Evolutionary conservation across 2,329 filamentous ascomycete species (phyloP).

Genomic region (Neoscytalidium dimidiatum): DNA sequence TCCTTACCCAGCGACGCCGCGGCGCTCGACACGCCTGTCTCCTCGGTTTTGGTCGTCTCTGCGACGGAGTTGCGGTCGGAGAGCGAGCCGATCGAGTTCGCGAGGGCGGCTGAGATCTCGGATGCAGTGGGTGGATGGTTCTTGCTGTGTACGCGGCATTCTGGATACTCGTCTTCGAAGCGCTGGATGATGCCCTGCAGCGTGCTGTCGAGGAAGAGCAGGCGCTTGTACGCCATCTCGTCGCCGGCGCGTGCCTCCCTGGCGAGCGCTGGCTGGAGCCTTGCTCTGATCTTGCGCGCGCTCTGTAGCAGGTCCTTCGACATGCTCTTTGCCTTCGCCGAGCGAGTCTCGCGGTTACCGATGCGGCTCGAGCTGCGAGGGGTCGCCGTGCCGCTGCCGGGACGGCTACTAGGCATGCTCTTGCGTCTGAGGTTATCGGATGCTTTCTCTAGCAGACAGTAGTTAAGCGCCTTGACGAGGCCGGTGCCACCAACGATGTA

Average conservation of each 20-base stretch:
- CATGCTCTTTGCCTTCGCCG: conserved; percentile 82
- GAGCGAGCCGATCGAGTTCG: conserved; percentile 33
- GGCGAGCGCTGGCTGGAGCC: conserved; percentile 80
- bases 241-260: conserved; percentile 72
- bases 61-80: conserved; percentile 32
- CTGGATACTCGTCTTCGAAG: conserved; percentile 95
- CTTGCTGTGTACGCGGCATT: conserved; percentile 63
- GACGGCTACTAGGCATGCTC: conserved; percentile 26
- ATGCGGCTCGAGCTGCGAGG: conserved; percentile 43
- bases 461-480: conserved; percentile 89
- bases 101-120: conserved; percentile 29
- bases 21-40: conserved; percentile 12
- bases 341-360: conserved; percentile 28
- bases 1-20: no score
- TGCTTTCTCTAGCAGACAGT: conserved; percentile 82
- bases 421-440: conserved; percentile 49
- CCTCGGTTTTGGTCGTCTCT: conserved; percentile 24
- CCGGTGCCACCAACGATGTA: conserved; percentile 96
- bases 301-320: conserved; percentile 85
- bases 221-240: conserved; percentile 75
- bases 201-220: conserved; percentile 86
- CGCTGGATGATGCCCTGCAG: conserved; percentile 89
- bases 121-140: conserved; percentile 21
- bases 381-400: conserved; percentile 56
- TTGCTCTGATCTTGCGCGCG: conserved; percentile 81